These are phyloP conservation scores for Wickerhamiella spandovensis DNA, from an alignment of 805 yeast genomes.

Conservation along the genomic window DNA sequence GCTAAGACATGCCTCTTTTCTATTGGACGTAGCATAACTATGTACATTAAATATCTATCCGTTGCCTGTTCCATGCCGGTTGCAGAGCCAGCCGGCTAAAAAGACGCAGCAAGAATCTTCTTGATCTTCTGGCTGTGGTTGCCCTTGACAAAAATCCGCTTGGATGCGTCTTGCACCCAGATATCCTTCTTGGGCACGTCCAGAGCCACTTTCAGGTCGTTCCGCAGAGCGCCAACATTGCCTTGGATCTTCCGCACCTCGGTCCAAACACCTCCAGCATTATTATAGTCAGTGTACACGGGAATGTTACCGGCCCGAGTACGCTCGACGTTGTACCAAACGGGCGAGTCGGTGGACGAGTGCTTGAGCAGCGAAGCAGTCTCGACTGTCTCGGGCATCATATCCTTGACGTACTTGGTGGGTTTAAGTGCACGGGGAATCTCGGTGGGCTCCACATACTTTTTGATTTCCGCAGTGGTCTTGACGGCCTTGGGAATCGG, in stretches of 20 bases:
- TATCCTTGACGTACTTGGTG: constrained; percentile 2
- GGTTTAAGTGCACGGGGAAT: constrained; percentile 1
- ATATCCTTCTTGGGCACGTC: constrained; percentile 35
- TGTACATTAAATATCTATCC: constrained; percentile 1
- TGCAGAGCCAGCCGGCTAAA: constrained; percentile 14
- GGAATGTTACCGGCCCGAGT: constrained; percentile 50
- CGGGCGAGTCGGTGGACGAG: constrained; percentile 3
- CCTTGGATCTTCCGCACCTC: constrained; percentile 65
- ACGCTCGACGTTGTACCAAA: constrained; percentile 16
- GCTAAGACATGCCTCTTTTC: too few species aligned
- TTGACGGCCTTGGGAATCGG: constrained; percentile 43
- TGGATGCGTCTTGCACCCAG: constrained; percentile 37
- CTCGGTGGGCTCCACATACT: constrained; percentile 3
- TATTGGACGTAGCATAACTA: background rate
- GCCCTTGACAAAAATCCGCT: constrained; percentile 41
- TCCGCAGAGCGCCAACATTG: constrained; percentile 47
- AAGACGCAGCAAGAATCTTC: constrained; percentile 22
- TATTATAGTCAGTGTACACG: constrained; percentile 59
- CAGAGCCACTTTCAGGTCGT: constrained; percentile 44
- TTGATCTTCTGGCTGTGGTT: constrained; percentile 29
- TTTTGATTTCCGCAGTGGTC: constrained; percentile 9
- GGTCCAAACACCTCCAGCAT: constrained; percentile 49
- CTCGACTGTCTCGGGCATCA: constrained; percentile 7
- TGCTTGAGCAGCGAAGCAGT: background rate
- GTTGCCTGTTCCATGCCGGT: background rate